These are phyloP conservation scores for Cornus kousa DNA, from an alignment of 148 eudicot genomes.

Conservation along the genomic window DNA sequence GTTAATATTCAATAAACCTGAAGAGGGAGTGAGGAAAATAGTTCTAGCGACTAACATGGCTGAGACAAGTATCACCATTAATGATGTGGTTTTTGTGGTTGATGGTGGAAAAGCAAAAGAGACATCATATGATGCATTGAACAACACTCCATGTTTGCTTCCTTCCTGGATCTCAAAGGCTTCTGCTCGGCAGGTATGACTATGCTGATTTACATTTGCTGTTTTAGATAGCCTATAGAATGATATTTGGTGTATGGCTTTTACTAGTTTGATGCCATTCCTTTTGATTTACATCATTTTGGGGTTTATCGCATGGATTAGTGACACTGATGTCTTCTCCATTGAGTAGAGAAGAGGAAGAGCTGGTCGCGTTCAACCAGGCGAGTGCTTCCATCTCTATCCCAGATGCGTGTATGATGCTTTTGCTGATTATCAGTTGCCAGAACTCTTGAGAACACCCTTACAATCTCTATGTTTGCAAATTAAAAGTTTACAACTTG, in stretches of 20 bases:
- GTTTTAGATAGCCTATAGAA: not conserved
- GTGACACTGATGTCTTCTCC: conserved; percentile 10
- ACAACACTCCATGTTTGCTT: conserved; percentile 97
- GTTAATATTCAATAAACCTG: conserved; percentile 85
- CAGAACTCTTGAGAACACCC: conserved; percentile 97
- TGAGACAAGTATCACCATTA: conserved; percentile 97
- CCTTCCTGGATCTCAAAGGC: conserved; percentile 99
- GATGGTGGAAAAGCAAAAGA: conserved; percentile 99
- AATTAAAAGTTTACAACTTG: conserved; percentile 88
- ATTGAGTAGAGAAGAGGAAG: conserved; percentile 79
- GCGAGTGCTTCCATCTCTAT: conserved; percentile 94
- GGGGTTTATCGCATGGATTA: not conserved
- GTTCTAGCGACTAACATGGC: conserved; percentile 99
- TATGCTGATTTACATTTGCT: conserved; percentile 3
- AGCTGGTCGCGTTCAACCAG: conserved; percentile 98
- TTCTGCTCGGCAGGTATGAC: conserved; percentile 82
- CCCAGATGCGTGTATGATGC: conserved; percentile 86
- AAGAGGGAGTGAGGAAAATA: conserved; percentile 91
- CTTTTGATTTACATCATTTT: no score
- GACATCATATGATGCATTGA: conserved; percentile 97
- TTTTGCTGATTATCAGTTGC: conserved; percentile 92
- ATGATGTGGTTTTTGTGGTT: conserved; percentile 95
- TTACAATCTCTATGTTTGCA: conserved; percentile 95
- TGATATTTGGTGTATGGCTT: not conserved
- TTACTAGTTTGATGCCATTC: not conserved